These are phyloP conservation scores for Pythium volutum DNA, from an alignment of 352 stramenopile genomes.

Conservation along the genomic window DNA sequence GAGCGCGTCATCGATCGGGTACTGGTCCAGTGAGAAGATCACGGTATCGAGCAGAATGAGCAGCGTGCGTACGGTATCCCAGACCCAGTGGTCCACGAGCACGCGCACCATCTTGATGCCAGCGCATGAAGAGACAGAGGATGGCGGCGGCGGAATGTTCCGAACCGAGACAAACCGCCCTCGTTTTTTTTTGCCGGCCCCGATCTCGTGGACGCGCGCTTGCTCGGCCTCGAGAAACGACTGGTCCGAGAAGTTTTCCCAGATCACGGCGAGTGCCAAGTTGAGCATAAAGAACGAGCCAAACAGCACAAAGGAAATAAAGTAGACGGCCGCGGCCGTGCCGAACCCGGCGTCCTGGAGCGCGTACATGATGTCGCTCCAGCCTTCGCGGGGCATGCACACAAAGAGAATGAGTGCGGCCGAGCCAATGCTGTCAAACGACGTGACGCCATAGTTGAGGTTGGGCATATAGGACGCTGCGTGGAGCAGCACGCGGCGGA, in stretches of 20 bases:
- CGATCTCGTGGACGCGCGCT: slow-evolving; percentile 28
- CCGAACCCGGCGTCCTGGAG: slow-evolving; percentile 51
- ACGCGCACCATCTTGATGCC: slow-evolving; percentile 18
- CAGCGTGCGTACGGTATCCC: slow-evolving; percentile 44
- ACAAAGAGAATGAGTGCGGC: slow-evolving; percentile 87
- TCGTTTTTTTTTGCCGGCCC: too few species aligned
- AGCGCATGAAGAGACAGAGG: too few species aligned
- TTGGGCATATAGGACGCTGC: slow-evolving; percentile 57
- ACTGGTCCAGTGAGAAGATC: slow-evolving; percentile 78
- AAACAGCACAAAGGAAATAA: slow-evolving; percentile 86
- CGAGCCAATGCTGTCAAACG: slow-evolving; percentile 87
- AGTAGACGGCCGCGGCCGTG: slow-evolving; percentile 66
- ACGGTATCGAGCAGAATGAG: slow-evolving; percentile 87
- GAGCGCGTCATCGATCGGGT: slow-evolving; percentile 47
- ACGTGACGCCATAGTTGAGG: slow-evolving; percentile 82
- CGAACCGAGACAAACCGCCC: too few species aligned
- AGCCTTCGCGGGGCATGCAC: slow-evolving; percentile 90
- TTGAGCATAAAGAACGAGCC: slow-evolving; percentile 92
- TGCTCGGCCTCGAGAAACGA: slow-evolving; percentile 61
- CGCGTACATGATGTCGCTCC: slow-evolving; percentile 44
- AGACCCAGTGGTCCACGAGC: slow-evolving; percentile 50
- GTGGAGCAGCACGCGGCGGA: slow-evolving; percentile 35
- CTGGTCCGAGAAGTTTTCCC: slow-evolving; percentile 68
- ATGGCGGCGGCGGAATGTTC: too few species aligned
- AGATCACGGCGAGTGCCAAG: slow-evolving; percentile 89